Base-by-base conservation (phyloP, 176 grass and related monocot species). In the Zea luxurians region DNA sequence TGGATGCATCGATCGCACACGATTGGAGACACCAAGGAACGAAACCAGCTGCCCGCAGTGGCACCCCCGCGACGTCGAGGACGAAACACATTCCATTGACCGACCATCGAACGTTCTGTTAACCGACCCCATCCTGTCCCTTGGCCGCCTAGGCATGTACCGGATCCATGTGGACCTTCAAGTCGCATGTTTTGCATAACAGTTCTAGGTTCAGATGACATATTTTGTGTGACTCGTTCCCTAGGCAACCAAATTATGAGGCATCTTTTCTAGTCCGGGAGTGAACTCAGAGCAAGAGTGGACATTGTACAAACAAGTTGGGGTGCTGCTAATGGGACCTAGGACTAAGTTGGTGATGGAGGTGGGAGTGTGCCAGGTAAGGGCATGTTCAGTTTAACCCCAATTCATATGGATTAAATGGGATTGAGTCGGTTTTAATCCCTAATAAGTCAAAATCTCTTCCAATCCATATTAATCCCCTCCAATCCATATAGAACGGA, bases 211-310 rank as follows among this genome's bases (percentile, higher is more conserved):
- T 35, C 36, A 4, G 2, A 59, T 40, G 37, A 20, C 58, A 37
- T 69, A 27, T 27, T 47, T 48, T 34, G 2, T 46, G 10, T 12
- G 42, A 27, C 27, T 27, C 27, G 27, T 27, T 27, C 74, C 7
- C 43, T 48, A 1, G 21, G 59, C 9, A 15, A 77, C 60, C 61
- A 50, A 65, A 77, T 77, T 60, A 64, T 10, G 75, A 50, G 21
- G 43, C 21, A 17, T 2, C 4, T 17, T 36, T 13, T 4, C 17
- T 6, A 10, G 8, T 49, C 3, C 10, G 1, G 3, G 13, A 48
- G 15, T 13, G 20, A 18, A 8, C 12, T 71, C 47, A 36, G 21
- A 13, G 50, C 2, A 50, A 71, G 37, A 35, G 0, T 48, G 13
- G 55, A 35, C 35, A 11, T 37, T 48, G 2, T 48, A 47, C 58